Evolutionary conservation across 495 filamentous ascomycete genomes (phyloP), one percentile per base, ranked within the genome.

Genomic region (Aspergillus coremiiformis): DNA sequence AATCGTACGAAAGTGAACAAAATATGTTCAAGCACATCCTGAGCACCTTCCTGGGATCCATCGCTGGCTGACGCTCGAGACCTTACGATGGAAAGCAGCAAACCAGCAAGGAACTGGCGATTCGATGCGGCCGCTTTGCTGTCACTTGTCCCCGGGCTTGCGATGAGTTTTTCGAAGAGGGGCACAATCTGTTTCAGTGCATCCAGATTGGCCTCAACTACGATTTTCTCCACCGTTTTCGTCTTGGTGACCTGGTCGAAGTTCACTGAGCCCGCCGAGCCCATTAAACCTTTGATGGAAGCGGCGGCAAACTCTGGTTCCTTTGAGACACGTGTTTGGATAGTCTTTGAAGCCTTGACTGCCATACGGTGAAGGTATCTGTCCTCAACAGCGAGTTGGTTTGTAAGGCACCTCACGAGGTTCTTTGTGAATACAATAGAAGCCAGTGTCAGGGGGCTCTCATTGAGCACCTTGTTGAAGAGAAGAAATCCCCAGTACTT

Each of bases 401-500:
- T 95, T 66, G 85, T 87, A 41, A 96, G 66, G 61, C 84, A 92
- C 30, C 84, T 79, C 70, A 94, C 82, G 7, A 95, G 70, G 57
- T 94, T 93, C 50, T 83, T 82, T 52, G 84, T 89, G 68, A 96
- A 94, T 3, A 95, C 68, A 2, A 63, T 54, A 19, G 72, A 62
- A 12, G 85, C 66, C 26, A 76, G 59, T 35, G 78, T 63, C 1
- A 66, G 60, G 2, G 72, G 68, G 37, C 69, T 69, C 35, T 70
- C 67, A 35, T 79, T 73, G 17, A 96, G 65, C 23, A 89, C 71
- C 51, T 86, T 86, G 51, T 81, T 76, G 55, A 96, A 87, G 19
- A 98, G 80, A 46, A 88, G 79, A 64, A 98, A 90, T 4, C 94
- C 93, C 70, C 86, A 88, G 61, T 86, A 87, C 65, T 96, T 96